phyloP scores from a whole-genome alignment of 257 asterid species.

The Anisodus acutangulus region DNA sequence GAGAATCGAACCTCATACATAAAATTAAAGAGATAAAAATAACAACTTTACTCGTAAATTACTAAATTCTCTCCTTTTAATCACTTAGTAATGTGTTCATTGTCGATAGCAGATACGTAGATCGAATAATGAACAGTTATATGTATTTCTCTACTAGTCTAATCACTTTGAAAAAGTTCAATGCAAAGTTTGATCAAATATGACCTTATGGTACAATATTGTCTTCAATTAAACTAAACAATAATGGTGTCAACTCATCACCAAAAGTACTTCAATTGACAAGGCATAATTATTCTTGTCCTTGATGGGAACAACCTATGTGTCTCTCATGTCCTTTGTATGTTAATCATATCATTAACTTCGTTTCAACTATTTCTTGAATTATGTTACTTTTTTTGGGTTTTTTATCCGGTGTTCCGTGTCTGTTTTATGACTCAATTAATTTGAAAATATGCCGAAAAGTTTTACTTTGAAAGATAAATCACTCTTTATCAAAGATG shows the following conservation, averaged over 20 bases:
- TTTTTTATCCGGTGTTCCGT: neutral
- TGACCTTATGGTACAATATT: constrained; percentile 5
- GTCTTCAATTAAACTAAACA: neutral
- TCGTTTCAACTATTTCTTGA: neutral
- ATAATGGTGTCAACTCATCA: constrained; percentile 25
- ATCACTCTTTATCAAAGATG: neutral
- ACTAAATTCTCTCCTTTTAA: neutral
- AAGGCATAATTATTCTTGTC: neutral
- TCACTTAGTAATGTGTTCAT: neutral
- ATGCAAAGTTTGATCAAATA: neutral
- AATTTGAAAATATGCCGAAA: neutral
- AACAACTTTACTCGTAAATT: neutral
- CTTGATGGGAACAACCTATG: neutral
- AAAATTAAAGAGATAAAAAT: neutral
- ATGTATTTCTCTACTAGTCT: neutral
- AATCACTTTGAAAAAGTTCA: neutral
- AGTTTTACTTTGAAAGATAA: neutral
- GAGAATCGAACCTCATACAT: too few species aligned
- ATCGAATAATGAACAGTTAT: neutral
- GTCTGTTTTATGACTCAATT: neutral
- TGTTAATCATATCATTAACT: constrained; percentile 17
- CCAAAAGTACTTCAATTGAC: constrained; percentile 21
- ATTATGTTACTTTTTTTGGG: neutral
- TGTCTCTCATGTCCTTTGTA: constrained; percentile 5
- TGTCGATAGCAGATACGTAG: neutral